Conservation (phyloP, 1,139 yeast species). For the Magnusiomyces sp. region DNA sequence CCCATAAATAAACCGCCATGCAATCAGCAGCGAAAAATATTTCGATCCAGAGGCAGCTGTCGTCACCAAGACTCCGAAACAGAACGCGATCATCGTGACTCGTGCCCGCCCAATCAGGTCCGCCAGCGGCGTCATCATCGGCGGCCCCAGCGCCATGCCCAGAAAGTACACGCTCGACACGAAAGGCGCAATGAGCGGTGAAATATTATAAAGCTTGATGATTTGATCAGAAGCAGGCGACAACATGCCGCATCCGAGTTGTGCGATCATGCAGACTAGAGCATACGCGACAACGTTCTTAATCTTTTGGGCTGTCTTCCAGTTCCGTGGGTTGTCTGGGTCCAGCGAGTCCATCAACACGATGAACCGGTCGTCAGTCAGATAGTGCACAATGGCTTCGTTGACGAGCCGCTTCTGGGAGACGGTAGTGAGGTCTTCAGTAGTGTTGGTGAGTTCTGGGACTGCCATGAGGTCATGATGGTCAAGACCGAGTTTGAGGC, state of each 20-base stretch:
- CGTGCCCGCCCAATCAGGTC: conserved; percentile 69
- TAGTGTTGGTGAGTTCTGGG: no score
- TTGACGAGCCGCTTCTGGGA: no score
- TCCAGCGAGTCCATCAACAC: no score
- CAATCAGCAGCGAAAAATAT: conserved; percentile 46
- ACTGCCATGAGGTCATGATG: no score
- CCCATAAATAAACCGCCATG: conserved; percentile 60
- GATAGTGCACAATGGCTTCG: no score
- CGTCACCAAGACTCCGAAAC: conserved; percentile 32
- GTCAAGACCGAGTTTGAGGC: no score
- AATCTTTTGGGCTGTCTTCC: no score
- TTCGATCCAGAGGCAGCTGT: neutral
- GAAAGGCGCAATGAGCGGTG: conserved; percentile 52
- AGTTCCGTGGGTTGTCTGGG: no score
- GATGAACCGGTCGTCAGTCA: no score
- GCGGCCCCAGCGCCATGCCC: conserved; percentile 72
- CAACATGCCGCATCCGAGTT: conserved; percentile 36
- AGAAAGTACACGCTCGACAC: conserved; percentile 62
- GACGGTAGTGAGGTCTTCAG: no score
- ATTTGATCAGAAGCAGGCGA: conserved; percentile 39
- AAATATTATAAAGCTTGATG: conserved; percentile 43
- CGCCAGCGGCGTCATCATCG: conserved; percentile 70
- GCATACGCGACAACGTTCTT: no score
- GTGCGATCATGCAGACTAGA: conserved; percentile 38
- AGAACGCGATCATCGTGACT: conserved; percentile 56